These are phyloP conservation scores for Macrolepiota dolichaula DNA, from an alignment of 768 basidiomycete species.

Conservation along the genomic window DNA sequence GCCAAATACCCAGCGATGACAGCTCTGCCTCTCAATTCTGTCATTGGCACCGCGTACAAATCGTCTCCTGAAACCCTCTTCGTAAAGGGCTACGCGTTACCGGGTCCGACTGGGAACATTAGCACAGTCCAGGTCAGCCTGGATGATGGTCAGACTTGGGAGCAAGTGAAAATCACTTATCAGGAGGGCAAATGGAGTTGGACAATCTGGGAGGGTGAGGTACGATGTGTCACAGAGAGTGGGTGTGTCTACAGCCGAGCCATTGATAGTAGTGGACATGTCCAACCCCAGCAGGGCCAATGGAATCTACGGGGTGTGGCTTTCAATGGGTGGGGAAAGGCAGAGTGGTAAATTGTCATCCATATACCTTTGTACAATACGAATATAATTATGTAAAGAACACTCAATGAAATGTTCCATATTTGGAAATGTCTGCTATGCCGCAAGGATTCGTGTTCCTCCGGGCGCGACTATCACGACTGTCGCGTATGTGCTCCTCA, in stretches of 20 bases:
- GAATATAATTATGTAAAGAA: too few relatives aligned
- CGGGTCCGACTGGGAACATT: constrained; percentile 43
- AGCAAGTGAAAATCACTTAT: constrained; percentile 48
- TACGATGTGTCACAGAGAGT: constrained; percentile 30
- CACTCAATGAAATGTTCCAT: background rate
- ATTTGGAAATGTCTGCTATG: background rate
- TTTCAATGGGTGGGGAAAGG: constrained; percentile 48
- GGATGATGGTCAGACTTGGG: constrained; percentile 53
- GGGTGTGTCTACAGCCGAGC: constrained; percentile 50
- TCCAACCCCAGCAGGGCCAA: constrained; percentile 43
- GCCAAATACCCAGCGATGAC: constrained; percentile 56
- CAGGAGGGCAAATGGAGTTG: constrained; percentile 70
- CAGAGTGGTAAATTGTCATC: constrained; percentile 26
- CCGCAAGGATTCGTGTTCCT: background rate
- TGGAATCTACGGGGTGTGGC: constrained; percentile 74
- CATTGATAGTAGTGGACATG: constrained; percentile 41
- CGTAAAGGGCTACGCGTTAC: constrained; percentile 58
- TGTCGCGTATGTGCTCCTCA: too few relatives aligned
- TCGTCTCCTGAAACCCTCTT: constrained; percentile 30
- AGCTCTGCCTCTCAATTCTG: constrained; percentile 58
- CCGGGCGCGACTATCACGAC: background rate
- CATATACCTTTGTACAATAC: too few relatives aligned
- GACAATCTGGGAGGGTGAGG: constrained; percentile 61
- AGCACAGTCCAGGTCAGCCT: constrained; percentile 45
- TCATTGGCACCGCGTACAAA: constrained; percentile 41